These are phyloP conservation scores for Russula emetica DNA, from an alignment of 768 basidiomycete species.

Conservation along the genomic window DNA sequence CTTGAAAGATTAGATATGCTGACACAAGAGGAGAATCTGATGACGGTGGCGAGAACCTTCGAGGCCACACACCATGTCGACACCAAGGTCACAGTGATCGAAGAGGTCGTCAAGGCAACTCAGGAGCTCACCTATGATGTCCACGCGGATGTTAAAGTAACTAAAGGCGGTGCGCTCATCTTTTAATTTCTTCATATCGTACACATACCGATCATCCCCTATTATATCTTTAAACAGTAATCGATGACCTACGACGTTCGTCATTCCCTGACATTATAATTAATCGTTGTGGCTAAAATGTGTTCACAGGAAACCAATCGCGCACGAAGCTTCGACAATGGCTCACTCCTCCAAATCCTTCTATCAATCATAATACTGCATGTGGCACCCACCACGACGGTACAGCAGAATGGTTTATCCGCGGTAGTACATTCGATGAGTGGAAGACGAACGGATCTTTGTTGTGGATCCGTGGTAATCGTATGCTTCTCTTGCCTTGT, in stretches of 20 bases:
- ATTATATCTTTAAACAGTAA: not conserved
- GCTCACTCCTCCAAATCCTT: constrained; percentile 12
- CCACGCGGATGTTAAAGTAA: not conserved
- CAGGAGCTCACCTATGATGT: not conserved
- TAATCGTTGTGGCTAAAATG: not conserved
- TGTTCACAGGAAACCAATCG: not conserved
- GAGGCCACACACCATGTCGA: not conserved
- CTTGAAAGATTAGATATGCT: constrained; percentile 1
- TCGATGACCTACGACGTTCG: not conserved
- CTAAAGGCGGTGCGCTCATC: not conserved
- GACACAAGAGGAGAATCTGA: constrained; percentile 6
- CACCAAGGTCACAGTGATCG: not conserved
- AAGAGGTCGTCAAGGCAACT: not conserved
- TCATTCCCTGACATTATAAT: not conserved
- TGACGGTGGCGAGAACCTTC: not conserved
- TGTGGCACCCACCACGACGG: not conserved
- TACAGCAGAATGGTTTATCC: constrained; percentile 7
- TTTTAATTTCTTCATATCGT: no score
- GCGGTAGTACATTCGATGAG: not conserved
- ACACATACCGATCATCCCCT: no score
- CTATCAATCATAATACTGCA: constrained; percentile 10
- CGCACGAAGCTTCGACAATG: not conserved
- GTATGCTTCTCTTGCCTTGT: not conserved
- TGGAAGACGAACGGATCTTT: constrained; percentile 5
- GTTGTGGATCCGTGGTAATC: constrained; percentile 15